Base-by-base conservation (phyloP, 495 filamentous ascomycete species). In the Neurospora sp. region DNA sequence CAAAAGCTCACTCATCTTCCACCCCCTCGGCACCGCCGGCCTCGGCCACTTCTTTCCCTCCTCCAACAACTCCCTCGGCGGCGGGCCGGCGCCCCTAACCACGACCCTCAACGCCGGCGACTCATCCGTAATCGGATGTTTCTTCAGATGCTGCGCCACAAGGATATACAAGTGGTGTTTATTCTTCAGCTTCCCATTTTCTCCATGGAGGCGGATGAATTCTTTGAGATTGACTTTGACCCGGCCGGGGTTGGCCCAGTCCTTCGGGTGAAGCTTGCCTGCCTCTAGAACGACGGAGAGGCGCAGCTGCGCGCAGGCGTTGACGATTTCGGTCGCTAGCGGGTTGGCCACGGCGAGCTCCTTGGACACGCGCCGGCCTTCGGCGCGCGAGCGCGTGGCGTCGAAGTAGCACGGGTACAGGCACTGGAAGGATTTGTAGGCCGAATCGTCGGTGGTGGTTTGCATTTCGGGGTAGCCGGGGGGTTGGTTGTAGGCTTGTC, bases 381-480 rank as follows among this genome's bases (percentile, higher is more conserved):
- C 84, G 37, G 89, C 87, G 69, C 94, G 90, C 12, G 89, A 87
- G 53, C 95, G 91, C 6, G 83, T 84, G 71, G 84, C 85, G 83
- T 98, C 95, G 81, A 98, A 99, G 85, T 99, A 98, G 71, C 98
- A 74, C 0, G 96, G 95, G 84, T 98, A 99, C 31, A 99, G 86
- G 82, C 93, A 96, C 81, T 95, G 92, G 83, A 86, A 96, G 79
- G 89, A 79, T 75, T 90, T 91, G 83, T 90, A 94, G 75, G 89
- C 84, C 61, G 86, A 79, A 70, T 86, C 83, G 76, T 89, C 84
- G 72, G 77, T 80, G 40, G 81, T 81, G 75, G 79, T 83, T 6
- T 74, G 77, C 74, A 82, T 82, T 45, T 76, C 77, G 69, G 78
- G 80, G 75, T 77, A 76, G 37, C 74, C 74, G 9, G 73, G 68